Base-by-base conservation (phyloP, 1,284 basidiomycete genomes). In the Xerocomus minutiporus region DNA sequence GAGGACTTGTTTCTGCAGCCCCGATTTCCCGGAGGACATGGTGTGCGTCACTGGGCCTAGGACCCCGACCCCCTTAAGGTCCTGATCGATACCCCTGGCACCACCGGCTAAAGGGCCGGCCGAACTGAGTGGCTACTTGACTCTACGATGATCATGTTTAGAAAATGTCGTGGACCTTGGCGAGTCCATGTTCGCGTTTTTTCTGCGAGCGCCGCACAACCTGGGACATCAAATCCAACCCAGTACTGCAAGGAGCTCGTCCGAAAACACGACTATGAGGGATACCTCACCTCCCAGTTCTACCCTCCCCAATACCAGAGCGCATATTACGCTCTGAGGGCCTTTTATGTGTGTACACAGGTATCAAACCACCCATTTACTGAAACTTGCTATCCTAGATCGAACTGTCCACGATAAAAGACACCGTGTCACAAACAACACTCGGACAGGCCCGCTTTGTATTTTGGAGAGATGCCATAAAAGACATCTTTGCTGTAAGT, bases 381-480 rank as follows among this genome's bases (percentile, higher is more conserved):
- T 66, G 52, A 57, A 5, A 26, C 53, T 50, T 35, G 36, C 52
- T n/a, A 35, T 52, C 32, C 3, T 67, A 94, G 90, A 80, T 91
- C 58, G 93, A 97, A 69, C 74, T 96, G 41, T 88, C 92, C 25
- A 86, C 78, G 62, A 76, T 94, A 13, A 84, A 87, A 61, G 92
- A 95, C 57, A 78, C 80, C 12, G 86, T 93, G 13, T 86, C 87
- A 15, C 91, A 89, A 61, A 73, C 84, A 36, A 78, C 84, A 26
- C 83, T 97, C 56, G 94, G 92, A 7, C 83, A 86, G 64, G 93
- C 96, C 79, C 81, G 92, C 59, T 85, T 92, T 75, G 89, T 95
- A 68, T 97, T 95, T 71, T 97, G 93, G 94, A 82, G 84, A 64
- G 93, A 97, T 66, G 86, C 90, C 1, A 67, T 96, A 39, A 87